phyloP scores from a whole-genome alignment of 495 filamentous ascomycete genomes.

The Aspergillus diversus region DNA sequence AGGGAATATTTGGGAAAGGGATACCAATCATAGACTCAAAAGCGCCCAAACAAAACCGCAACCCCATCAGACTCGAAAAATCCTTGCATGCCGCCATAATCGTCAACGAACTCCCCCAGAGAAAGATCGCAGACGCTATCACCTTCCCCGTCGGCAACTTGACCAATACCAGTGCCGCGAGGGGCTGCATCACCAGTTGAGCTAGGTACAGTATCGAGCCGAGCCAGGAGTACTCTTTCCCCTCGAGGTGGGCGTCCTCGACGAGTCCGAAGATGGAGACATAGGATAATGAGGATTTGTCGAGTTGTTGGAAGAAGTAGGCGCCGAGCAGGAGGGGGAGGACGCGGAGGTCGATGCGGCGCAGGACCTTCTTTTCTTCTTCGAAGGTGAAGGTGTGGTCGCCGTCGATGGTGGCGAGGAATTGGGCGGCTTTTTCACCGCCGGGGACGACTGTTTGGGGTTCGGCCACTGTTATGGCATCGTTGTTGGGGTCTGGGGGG shows the following conservation, averaged over 20 bases:
- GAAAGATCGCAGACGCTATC: slow-evolving; percentile 55
- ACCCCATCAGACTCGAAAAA: slow-evolving; percentile 54
- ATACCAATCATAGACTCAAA: slow-evolving; percentile 53
- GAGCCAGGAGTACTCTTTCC: slow-evolving; percentile 54
- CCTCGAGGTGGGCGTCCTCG: slow-evolving; percentile 41
- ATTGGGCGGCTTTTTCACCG: slow-evolving; percentile 19
- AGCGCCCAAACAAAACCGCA: slow-evolving; percentile 60
- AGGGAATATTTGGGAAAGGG: too few relatives aligned
- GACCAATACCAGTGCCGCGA: slow-evolving; percentile 30
- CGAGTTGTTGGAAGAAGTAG: slow-evolving; percentile 53
- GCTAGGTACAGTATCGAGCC: slow-evolving; percentile 49
- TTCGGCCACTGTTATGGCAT: too few relatives aligned
- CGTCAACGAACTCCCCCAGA: slow-evolving; percentile 55
- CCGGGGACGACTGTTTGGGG: too few relatives aligned
- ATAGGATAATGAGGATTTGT: slow-evolving; percentile 56
- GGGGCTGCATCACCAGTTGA: slow-evolving; percentile 41
- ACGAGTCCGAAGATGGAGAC: slow-evolving; percentile 50
- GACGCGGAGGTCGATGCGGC: slow-evolving; percentile 53
- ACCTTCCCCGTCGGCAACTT: slow-evolving; percentile 43
- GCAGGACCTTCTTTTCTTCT: slow-evolving; percentile 43
- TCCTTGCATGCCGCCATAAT: slow-evolving; percentile 55
- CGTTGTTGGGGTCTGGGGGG: too few relatives aligned
- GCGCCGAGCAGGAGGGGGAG: slow-evolving; percentile 43
- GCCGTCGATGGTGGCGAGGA: slow-evolving; percentile 23
- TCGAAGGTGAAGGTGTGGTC: slow-evolving; percentile 48